These are phyloP conservation scores for Patellifolia procumbens DNA, from an alignment of 179 eudicot species.

Conservation along the genomic window DNA sequence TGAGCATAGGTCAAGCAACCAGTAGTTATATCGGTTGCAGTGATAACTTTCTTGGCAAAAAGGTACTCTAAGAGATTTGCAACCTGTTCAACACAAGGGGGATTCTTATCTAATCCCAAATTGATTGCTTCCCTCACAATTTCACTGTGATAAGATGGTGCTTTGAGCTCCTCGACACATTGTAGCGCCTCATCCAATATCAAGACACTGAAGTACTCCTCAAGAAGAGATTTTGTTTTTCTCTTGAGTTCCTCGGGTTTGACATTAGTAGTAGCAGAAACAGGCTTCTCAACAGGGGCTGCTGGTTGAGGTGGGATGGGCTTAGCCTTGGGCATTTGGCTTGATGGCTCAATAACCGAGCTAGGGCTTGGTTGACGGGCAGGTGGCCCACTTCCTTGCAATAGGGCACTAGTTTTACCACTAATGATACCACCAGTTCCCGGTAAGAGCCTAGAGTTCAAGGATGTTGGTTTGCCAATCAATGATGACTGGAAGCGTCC, in stretches of 20 bases:
- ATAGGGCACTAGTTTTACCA: slow-evolving; percentile 71
- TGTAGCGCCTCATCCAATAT: slow-evolving; percentile 79
- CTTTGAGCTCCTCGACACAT: slow-evolving; percentile 77
- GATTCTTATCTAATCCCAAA: slow-evolving; percentile 78
- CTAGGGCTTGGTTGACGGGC: slow-evolving; percentile 44
- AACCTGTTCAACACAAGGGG: slow-evolving; percentile 69
- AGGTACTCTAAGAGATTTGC: slow-evolving; percentile 69
- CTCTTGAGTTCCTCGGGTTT: slow-evolving; percentile 56
- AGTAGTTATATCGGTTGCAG: slow-evolving; percentile 47
- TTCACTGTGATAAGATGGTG: slow-evolving; percentile 66
- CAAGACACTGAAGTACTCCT: slow-evolving; percentile 72
- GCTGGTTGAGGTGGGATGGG: slow-evolving; percentile 30
- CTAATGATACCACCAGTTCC: slow-evolving; percentile 65
- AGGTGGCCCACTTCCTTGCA: slow-evolving; percentile 74
- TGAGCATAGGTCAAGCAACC: slow-evolving; percentile 74
- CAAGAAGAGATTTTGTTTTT: slow-evolving; percentile 72
- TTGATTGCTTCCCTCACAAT: slow-evolving; percentile 75
- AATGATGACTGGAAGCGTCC: slow-evolving; percentile 59
- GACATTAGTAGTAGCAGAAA: slow-evolving; percentile 21
- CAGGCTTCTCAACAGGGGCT: slow-evolving; percentile 33
- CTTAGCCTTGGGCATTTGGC: slow-evolving; percentile 35
- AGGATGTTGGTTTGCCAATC: slow-evolving; percentile 47
- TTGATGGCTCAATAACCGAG: slow-evolving; percentile 33
- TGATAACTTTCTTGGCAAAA: slow-evolving; percentile 57
- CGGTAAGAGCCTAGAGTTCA: slow-evolving; percentile 66